These are phyloP conservation scores for Termitomyces sp. DNA, from an alignment of 768 basidiomycete genomes.

Conservation along the genomic window DNA sequence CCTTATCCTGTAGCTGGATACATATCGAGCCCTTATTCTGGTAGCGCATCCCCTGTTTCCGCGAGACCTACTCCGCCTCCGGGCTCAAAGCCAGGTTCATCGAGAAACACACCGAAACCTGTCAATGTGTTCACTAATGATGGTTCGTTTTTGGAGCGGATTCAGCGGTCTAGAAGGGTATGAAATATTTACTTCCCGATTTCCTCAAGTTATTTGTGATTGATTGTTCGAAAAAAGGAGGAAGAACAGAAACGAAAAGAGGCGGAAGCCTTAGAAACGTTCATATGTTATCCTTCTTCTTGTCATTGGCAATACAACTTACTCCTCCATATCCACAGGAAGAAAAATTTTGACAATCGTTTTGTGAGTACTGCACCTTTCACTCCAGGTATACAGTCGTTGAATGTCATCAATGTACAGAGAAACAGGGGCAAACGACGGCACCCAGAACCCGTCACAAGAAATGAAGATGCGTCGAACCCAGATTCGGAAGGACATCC, in stretches of 20 bases:
- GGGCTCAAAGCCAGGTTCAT: constrained; percentile 10
- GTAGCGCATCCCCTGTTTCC: constrained; percentile 9
- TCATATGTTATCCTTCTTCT: constrained; percentile 8
- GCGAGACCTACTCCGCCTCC: constrained; percentile 6
- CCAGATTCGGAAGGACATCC: constrained; percentile 24
- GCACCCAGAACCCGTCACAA: constrained; percentile 28
- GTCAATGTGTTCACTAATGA: constrained; percentile 63
- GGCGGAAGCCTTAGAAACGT: constrained; percentile 48
- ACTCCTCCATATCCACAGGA: constrained; percentile 30
- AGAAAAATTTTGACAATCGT: constrained; percentile 52
- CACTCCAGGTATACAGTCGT: background rate
- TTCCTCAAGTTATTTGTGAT: background rate
- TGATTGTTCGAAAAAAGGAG: constrained; percentile 28
- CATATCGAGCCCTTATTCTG: constrained; percentile 7
- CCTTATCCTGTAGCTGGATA: background rate
- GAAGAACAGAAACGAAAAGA: constrained; percentile 54
- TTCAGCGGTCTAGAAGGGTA: constrained; percentile 52
- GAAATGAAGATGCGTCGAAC: background rate
- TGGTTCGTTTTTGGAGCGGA: constrained; percentile 61
- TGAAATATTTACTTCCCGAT: background rate
- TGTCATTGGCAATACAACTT: background rate
- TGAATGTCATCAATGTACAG: constrained; percentile 19
- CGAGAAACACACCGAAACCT: constrained; percentile 35
- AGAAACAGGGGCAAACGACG: constrained; percentile 54
- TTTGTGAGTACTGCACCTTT: constrained; percentile 11